Evolutionary conservation across 2,329 filamentous ascomycete genomes (phyloP), one percentile per base, ranked within the genome.

Genomic region (Exophiala alcalophila): DNA sequence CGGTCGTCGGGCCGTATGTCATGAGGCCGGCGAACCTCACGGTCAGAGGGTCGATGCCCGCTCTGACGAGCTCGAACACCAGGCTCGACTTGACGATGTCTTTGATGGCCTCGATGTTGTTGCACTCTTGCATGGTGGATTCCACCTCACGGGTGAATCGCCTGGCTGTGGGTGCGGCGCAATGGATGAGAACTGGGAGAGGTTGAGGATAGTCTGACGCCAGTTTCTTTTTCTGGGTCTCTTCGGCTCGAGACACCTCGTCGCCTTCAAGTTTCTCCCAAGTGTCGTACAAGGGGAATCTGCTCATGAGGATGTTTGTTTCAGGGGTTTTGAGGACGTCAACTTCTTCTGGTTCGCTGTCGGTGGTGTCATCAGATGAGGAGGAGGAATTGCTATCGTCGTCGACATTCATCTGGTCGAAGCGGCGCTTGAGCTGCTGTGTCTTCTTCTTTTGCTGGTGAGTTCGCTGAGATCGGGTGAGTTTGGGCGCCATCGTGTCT

Each of bases 101-200:
- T 19, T 41, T 47, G 19, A 47, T 31, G 24, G 31, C 38, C 19
- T 41, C 44, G 24, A 47, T 34, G 11, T 18, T 36, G 28, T 47
- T 47, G 30, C 38, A 41, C 19, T 19, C 18, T 12, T 36, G 32
- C 14, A 47, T 41, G 32, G 41, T 28, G 4, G 38, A 38, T 14
- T 47, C 31, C 8, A 42, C 37, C 32, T 47, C 44, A 8, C 44
- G 27, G 3, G 44, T 42, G 44, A 47, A 42, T 15, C 44, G 37
- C 9, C 37, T 27, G 4, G 16, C 18, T 9, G 31, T 7, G 2
- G 44, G 44, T 7, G 36, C 37, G 11, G 44, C 44, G 15, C 32
- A 37, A 18, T 42, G 32, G 12, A 47, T 31, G 14, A 29, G 32
- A 11, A 47, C 25, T 15, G 44, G 38, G 11, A 47, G 18, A 11